phyloP scores from a whole-genome alignment of 2,329 filamentous ascomycete genomes.

The Aspergillus bombycis region DNA sequence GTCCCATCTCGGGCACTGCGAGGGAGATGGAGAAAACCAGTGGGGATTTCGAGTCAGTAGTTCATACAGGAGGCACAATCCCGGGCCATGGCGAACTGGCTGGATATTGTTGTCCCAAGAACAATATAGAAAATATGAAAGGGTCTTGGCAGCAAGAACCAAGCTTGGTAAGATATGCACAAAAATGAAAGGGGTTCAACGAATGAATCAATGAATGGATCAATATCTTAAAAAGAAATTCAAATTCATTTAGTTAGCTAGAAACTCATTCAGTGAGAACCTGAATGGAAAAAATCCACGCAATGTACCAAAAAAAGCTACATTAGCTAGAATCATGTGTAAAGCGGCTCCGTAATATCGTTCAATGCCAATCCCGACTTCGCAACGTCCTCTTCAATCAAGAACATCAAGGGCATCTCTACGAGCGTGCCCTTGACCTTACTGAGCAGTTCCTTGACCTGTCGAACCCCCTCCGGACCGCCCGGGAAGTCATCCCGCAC shows the following conservation, averaged over 20 bases:
- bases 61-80: background rate
- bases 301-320: background rate
- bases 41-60: background rate
- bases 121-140: background rate
- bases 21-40: background rate
- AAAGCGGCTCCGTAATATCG: constrained; percentile 70
- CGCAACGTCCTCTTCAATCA: constrained; percentile 84
- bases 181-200: background rate
- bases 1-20: background rate
- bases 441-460: constrained; percentile 71
- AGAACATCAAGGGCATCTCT: constrained; percentile 88
- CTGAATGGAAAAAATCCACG: background rate
- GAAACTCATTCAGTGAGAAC: background rate
- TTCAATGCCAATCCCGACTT: constrained; percentile 77
- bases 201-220: background rate
- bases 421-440: constrained; percentile 72
- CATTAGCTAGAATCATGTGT: constrained; percentile 54
- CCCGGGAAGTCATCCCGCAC: constrained; percentile 73
- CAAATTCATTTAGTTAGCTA: background rate
- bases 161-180: background rate
- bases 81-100: background rate
- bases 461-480: constrained; percentile 66
- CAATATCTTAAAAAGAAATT: background rate
- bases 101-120: background rate
- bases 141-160: background rate